These are phyloP conservation scores for Oxyria digyna DNA, from an alignment of 148 eudicot species.

Conservation along the genomic window DNA sequence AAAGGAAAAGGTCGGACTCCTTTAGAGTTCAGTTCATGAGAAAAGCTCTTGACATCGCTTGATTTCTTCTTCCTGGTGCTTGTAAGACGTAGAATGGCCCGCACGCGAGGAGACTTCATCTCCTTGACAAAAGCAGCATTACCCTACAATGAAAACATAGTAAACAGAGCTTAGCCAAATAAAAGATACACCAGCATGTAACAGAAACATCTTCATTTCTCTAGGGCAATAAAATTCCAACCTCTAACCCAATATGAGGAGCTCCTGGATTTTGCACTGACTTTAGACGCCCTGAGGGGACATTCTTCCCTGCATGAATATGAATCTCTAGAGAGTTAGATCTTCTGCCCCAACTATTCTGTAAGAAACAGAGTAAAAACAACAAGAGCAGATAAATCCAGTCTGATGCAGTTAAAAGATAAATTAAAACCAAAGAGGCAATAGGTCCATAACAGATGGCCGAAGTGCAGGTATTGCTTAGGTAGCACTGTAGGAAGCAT, in stretches of 20 bases:
- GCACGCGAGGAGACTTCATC: slow-evolving; percentile 93
- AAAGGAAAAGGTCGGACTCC: slow-evolving; percentile 91
- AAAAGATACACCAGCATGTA: not conserved
- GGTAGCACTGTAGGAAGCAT: not conserved
- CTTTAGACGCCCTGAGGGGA: slow-evolving; percentile 15
- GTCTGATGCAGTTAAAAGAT: not conserved
- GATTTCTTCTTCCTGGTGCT: slow-evolving; percentile 77
- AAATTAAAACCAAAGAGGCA: not conserved
- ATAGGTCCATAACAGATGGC: not conserved
- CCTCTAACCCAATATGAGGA: slow-evolving; percentile 44
- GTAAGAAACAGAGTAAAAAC: not conserved
- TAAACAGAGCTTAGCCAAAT: slow-evolving; percentile 16
- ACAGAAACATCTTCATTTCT: slow-evolving; percentile 3
- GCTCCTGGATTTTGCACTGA: slow-evolving; percentile 40
- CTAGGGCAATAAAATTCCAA: slow-evolving; percentile 2
- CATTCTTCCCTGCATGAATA: slow-evolving; percentile 50
- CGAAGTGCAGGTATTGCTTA: not conserved
- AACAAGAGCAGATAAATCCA: not conserved
- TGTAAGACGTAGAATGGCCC: slow-evolving; percentile 72
- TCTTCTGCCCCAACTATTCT: not conserved
- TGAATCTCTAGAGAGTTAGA: not conserved
- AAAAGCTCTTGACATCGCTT: slow-evolving; percentile 87
- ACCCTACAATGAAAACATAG: slow-evolving; percentile 39
- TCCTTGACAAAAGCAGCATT: slow-evolving; percentile 74
- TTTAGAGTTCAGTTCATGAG: slow-evolving; percentile 96